A percentile compares a stretch with the other conserved stretches of the same genome.
phyloP scores from a whole-genome alignment of 1,284 basidiomycete genomes.

The Puccinia hordei region DNA sequence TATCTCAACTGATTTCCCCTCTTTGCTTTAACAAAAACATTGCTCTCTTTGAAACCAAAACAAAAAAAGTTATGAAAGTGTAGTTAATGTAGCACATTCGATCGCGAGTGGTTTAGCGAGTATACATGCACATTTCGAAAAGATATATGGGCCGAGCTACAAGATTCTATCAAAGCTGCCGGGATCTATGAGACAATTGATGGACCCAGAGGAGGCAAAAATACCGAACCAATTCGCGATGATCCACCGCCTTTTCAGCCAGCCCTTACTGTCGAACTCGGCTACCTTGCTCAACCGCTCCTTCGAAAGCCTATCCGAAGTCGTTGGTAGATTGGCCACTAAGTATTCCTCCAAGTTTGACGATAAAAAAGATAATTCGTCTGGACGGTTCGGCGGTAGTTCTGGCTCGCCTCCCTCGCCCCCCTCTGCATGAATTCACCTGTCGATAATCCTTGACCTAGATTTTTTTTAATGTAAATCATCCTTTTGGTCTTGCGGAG shows the following conservation, averaged over 20 bases:
- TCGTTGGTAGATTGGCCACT: slow-evolving; percentile 4
- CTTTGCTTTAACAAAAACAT: background rate
- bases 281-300: slow-evolving; percentile 5
- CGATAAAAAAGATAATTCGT: background rate
- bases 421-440: background rate
- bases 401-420: background rate
- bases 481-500: too few species aligned
- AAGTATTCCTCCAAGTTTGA: slow-evolving; percentile 25
- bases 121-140: slow-evolving; percentile 24
- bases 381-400: background rate
- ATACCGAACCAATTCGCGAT: slow-evolving; percentile 28
- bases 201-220: background rate
- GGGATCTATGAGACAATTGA: background rate
- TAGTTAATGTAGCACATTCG: slow-evolving; percentile 39
- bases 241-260: background rate
- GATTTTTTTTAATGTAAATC: background rate
- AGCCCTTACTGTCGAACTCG: background rate
- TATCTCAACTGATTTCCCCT: background rate
- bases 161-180: slow-evolving; percentile 29
- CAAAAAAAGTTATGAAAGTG: slow-evolving; percentile 41
- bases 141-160: slow-evolving; percentile 36
- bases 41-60: background rate
- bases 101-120: slow-evolving; percentile 26
- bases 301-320: slow-evolving; percentile 8
- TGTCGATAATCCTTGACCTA: background rate